Percentiles rank a stretch among this genome's conserved stretches.
Evolutionary conservation across 2,329 filamentous ascomycete genomes (phyloP).

Genomic region (Botrytis paeoniae): DNA sequence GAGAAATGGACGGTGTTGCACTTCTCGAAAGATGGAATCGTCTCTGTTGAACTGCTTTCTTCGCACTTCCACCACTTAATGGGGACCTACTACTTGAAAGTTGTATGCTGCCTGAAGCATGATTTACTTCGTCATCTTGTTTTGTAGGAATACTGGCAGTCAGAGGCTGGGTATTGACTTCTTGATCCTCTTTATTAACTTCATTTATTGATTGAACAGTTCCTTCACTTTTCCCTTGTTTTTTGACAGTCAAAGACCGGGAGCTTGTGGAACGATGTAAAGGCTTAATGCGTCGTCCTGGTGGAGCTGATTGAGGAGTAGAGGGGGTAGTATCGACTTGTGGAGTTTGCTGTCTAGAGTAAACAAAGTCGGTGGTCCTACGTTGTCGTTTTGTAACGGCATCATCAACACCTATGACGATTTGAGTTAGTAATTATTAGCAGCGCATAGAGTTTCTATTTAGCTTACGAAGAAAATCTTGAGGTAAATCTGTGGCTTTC

Average conservation of each 20-base stretch:
- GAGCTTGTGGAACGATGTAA: constrained; percentile 24
- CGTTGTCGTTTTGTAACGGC: constrained; percentile 30
- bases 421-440: not conserved
- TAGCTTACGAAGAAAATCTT: constrained; percentile 37
- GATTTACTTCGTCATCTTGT: constrained; percentile 1
- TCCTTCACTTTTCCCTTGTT: not conserved
- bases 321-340: constrained; percentile 10
- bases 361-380: constrained; percentile 32
- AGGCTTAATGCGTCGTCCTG: constrained; percentile 27
- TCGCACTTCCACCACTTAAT: not conserved
- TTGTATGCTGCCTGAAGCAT: too few species aligned
- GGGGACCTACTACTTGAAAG: not conserved
- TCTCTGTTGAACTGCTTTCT: constrained; percentile 40
- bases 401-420: constrained; percentile 34
- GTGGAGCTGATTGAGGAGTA: constrained; percentile 16
- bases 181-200: not conserved
- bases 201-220: not conserved
- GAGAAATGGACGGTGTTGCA: constrained; percentile 29
- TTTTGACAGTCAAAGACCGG: constrained; percentile 10
- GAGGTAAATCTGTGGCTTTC: constrained; percentile 37
- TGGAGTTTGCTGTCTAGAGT: constrained; percentile 30
- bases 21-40: constrained; percentile 55
- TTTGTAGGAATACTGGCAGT: not conserved
- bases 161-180: not conserved
- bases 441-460: not conserved